These are phyloP conservation scores for Betula pendula DNA, from an alignment of 306 rosid genomes.

Conservation along the genomic window DNA sequence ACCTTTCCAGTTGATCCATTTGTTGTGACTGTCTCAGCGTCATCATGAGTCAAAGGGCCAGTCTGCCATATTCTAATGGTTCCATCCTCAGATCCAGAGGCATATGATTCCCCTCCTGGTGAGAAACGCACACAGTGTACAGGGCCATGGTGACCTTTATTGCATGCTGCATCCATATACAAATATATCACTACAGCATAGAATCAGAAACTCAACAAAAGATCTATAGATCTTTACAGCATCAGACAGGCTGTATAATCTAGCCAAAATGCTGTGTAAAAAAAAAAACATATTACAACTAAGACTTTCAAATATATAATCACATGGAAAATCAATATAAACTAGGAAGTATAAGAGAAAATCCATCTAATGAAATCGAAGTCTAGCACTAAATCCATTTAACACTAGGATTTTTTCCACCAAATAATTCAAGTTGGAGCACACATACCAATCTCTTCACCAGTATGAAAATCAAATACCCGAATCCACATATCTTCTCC, in stretches of 20 bases:
- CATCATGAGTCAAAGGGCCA: conserved; percentile 67
- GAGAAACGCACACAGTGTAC: conserved; percentile 96
- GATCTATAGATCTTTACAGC: not conserved
- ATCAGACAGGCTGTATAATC: not conserved
- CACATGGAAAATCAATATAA: not conserved
- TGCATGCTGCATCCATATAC: conserved; percentile 71
- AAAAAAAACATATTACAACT: not conserved
- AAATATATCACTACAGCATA: not conserved
- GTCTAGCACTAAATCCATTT: not conserved
- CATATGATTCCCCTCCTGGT: conserved; percentile 98
- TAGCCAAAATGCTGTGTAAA: not conserved
- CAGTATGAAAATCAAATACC: conserved; percentile 89
- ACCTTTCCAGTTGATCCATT: conserved; percentile 65
- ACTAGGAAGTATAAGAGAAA: not conserved
- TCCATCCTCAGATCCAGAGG: conserved; percentile 99
- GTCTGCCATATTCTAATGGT: conserved; percentile 99
- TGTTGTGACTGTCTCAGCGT: conserved; percentile 44
- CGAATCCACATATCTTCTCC: conserved; percentile 99
- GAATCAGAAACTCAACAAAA: not conserved
- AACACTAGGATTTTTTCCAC: not conserved
- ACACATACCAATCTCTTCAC: conserved; percentile 84
- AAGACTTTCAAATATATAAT: not conserved
- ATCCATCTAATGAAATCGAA: not conserved
- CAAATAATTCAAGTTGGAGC: not conserved
- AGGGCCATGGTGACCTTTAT: conserved; percentile 99